Conservation (phyloP, 768 basidiomycete genomes). For the Pleurotus tuber-regium region DNA sequence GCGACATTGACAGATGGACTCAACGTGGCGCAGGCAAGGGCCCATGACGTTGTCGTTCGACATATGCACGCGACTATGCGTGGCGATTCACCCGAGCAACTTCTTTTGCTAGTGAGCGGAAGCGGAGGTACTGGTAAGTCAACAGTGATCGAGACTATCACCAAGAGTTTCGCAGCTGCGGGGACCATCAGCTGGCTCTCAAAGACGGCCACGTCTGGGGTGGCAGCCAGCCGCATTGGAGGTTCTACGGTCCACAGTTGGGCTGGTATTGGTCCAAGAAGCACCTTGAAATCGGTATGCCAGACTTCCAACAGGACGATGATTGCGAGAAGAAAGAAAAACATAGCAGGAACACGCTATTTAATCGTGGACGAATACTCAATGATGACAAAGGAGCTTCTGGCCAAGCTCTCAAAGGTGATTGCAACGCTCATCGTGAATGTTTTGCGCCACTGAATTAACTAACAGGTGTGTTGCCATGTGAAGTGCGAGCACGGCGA, state of each 20-base stretch:
- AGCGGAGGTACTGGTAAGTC: conserved; percentile 20
- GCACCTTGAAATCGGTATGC: background rate
- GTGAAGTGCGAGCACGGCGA: background rate
- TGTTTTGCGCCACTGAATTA: background rate
- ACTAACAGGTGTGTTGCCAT: background rate
- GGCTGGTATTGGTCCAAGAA: background rate
- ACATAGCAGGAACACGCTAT: conserved; percentile 13
- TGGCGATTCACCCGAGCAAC: conserved; percentile 17
- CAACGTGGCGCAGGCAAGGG: conserved; percentile 24
- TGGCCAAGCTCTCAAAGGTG: conserved; percentile 19
- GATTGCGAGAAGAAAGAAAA: background rate
- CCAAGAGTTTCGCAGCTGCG: background rate
- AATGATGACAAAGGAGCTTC: conserved; percentile 27
- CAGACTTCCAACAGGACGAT: background rate
- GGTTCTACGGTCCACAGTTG: background rate
- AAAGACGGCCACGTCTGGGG: background rate
- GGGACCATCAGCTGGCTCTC: background rate
- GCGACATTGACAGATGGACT: no score
- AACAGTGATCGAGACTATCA: background rate
- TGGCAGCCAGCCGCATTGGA: background rate
- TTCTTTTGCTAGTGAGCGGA: conserved; percentile 34
- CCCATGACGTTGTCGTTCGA: conserved; percentile 28
- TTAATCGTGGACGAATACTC: conserved; percentile 35
- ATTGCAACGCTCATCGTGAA: background rate
- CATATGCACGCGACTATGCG: conserved; percentile 25